Evolutionary conservation across 352 stramenopile species (phyloP), one percentile per base, ranked within the genome.

Genomic region (Sclerospora graminicola): DNA sequence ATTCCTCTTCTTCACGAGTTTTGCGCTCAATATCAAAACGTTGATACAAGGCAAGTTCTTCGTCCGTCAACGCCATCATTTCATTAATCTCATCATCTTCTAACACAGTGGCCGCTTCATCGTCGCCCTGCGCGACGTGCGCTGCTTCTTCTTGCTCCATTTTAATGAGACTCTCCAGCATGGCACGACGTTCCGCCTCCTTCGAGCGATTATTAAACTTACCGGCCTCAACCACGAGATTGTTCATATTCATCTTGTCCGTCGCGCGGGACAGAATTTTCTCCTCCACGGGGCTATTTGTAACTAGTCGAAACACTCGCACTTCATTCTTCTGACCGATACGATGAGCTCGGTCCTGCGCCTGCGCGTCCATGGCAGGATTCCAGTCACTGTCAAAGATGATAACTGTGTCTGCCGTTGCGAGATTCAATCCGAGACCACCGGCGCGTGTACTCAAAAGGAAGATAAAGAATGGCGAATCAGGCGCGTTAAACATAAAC

Each of bases 361-460:
- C 89, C 37, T 97, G 89, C 4, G 86, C 84, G 46, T 97, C 89
- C 77, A 95, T 94, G 28, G 96, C 89, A n/a, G 97, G 96, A 64
- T 99, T 99, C 95, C 96, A 99, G 60, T 99, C 96, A 51, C 82
- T 97, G 57, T 99, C 97, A 53, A 98, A 99, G 60, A 99, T 98
- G 31, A 99, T 96, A 5, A 99, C 95, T 4, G 95, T 99, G 55
- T 99, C 96, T 19, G 97, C 97, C 15, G 94, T 95, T 21, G 92
- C 94, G 18, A 99, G 81, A 63, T 99, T 99, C 15, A 99, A 57
- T 16, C 96, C 96, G 19, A 99, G 69, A 16, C 96, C 97, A 53
- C 96, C 97, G 18, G 96, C 95, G 6, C 95, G 78, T 14, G 97
- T 99, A 59, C 82, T 97, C 20, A 99, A 64, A 11, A 99, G 65